These are phyloP conservation scores for Neofusicoccum kwambonambiense DNA, from an alignment of 2,329 filamentous ascomycete genomes.

Conservation along the genomic window DNA sequence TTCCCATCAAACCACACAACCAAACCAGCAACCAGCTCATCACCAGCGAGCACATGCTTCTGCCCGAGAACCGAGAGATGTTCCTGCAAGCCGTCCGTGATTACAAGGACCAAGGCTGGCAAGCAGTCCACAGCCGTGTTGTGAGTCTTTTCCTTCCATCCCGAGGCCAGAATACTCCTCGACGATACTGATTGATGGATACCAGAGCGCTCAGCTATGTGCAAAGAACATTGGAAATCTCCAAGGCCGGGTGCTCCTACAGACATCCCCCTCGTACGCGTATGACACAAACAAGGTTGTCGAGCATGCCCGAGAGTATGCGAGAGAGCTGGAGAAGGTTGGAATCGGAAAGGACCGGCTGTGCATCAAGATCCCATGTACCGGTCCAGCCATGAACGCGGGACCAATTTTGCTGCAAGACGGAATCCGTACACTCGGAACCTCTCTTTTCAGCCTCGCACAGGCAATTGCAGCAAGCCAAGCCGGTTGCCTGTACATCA, in stretches of 20 bases:
- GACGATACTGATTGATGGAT: neutral
- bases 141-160: slow-evolving; percentile 23
- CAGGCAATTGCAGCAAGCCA: slow-evolving; percentile 53
- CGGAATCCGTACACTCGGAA: slow-evolving; percentile 50
- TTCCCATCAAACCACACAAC: slow-evolving; percentile 48
- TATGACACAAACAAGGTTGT: slow-evolving; percentile 48
- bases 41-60: slow-evolving; percentile 49
- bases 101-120: slow-evolving; percentile 47
- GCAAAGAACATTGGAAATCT: slow-evolving; percentile 49
- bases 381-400: slow-evolving; percentile 48
- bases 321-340: slow-evolving; percentile 45
- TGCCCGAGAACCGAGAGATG: slow-evolving; percentile 45
- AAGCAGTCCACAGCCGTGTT: slow-evolving; percentile 50
- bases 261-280: slow-evolving; percentile 48
- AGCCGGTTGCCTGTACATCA: slow-evolving; percentile 49
- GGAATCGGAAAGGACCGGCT: slow-evolving; percentile 49
- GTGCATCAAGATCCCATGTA: slow-evolving; percentile 54
- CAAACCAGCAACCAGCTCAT: slow-evolving; percentile 53
- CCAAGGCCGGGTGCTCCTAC: slow-evolving; percentile 50
- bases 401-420: slow-evolving; percentile 44
- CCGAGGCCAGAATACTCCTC: neutral
- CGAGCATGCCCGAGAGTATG: slow-evolving; percentile 49
- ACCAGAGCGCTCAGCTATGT: slow-evolving; percentile 47
- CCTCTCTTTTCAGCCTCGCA: slow-evolving; percentile 47
- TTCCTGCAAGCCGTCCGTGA: slow-evolving; percentile 45